phyloP scores from a whole-genome alignment of 2,329 filamentous ascomycete genomes.

The Uncinocarpus reesii region DNA sequence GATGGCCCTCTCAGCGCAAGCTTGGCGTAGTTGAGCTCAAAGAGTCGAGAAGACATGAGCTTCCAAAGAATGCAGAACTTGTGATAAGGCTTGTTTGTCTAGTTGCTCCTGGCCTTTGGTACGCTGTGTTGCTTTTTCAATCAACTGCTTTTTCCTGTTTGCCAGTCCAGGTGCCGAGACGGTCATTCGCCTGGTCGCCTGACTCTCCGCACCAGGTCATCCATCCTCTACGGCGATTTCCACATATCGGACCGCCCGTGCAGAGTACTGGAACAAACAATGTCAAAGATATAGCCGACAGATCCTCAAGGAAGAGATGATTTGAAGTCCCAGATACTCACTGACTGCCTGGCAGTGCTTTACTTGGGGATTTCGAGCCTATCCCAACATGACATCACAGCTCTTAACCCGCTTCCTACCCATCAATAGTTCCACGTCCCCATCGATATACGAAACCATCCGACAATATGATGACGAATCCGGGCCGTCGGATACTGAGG shows the following conservation, averaged over 20 bases:
- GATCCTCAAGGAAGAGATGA: conserved; percentile 1
- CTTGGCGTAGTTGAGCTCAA: no score
- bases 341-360: conserved; percentile 4
- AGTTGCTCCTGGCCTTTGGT: no score
- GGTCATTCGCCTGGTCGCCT: no score
- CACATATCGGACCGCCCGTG: neutral
- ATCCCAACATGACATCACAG: conserved; percentile 43
- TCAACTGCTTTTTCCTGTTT: no score
- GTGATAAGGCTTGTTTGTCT: no score
- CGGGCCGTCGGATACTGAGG: conserved; percentile 36
- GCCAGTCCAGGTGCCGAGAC: no score
- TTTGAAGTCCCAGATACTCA: neutral
- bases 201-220: no score
- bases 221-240: neutral
- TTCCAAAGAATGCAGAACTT: no score
- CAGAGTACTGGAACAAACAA: neutral
- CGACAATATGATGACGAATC: conserved; percentile 26
- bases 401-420: conserved; percentile 43
- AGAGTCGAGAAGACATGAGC: no score
- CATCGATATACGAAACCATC: conserved; percentile 23
- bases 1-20: no score
- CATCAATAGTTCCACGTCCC: conserved; percentile 29
- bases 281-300: neutral
- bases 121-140: no score
- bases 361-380: no score